Evolutionary conservation across 352 stramenopile genomes (phyloP), one percentile per base, ranked within the genome.

Genomic region (Phytopythium cucurbitacearum): DNA sequence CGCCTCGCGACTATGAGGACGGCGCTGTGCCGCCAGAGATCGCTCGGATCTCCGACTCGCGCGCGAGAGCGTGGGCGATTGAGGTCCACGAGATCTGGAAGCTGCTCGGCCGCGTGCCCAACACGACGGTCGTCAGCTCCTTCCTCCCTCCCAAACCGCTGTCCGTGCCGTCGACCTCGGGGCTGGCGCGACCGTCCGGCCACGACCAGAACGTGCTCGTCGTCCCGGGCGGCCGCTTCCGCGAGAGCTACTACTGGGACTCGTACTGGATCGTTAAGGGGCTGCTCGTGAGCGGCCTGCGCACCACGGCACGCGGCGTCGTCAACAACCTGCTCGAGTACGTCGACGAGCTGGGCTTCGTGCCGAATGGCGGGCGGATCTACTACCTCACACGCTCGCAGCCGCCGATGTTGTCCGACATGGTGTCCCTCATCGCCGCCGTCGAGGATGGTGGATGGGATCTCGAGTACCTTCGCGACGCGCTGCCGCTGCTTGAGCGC

Each of bases 201-300:
- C 43, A 49, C 43, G 8, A 5, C 21, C 72, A 75, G 40, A 83
- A 88, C 38, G 69, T 92, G 32, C 58, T 97, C 39, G 86, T 97
- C 41, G 80, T 97, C 0, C 89, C 88, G 5, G 91, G 89, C 15
- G 91, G 86, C 5, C 76, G 91, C n/a, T 97, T 97, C 60, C 80
- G 88, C 8, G 91, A 97, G 64, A 87, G 70, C 40, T 97, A 97
- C 69, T 97, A 97, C 63, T 97, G 91, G 91, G 91, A 97, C 57
- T 91, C 80, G 53, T 97, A 91, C 66, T 97, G 91, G 91, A 97
- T 97, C 49, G 77, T 97, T 6, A 61, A 90, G 51, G 88, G 89
- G 0, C 69, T 97, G 5, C 62, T 97, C 34, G 79, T 93, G 7
- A 94, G 83, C 56, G 65, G 74, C 45, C 91, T 97, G 87, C 48